Percentiles rank a stretch among this genome's conserved stretches.
phyloP scores from a whole-genome alignment of 208 protist genomes.

The Trypanosoma rangeli region DNA sequence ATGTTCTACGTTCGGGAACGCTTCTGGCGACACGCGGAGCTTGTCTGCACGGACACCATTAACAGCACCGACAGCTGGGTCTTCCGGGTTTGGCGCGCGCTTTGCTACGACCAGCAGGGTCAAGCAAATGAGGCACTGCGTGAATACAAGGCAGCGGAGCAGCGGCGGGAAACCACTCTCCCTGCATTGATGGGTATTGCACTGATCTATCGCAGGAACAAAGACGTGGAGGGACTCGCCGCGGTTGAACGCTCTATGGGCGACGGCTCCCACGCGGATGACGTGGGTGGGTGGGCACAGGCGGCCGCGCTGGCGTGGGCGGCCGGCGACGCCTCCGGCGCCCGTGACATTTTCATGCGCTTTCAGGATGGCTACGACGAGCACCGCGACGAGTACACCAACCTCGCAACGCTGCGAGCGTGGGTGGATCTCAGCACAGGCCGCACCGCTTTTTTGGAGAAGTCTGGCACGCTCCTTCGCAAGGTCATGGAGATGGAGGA shows the following conservation, averaged over 20 bases:
- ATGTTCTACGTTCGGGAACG: conserved; percentile 82
- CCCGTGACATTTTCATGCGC: conserved; percentile 56
- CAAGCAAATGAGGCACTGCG: conserved; percentile 77
- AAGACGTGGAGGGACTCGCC: conserved; percentile 59
- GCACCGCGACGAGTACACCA: conserved; percentile 85
- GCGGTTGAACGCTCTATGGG: conserved; percentile 54
- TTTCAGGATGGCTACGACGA: conserved; percentile 30
- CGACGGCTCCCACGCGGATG: conserved; percentile 32
- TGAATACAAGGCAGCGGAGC: conserved; percentile 80
- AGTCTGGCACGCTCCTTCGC: conserved; percentile 73
- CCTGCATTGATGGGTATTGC: conserved; percentile 76
- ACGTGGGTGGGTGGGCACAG: conserved; percentile 39
- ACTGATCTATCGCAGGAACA: conserved; percentile 73
- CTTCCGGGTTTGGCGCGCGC: conserved; percentile 82
- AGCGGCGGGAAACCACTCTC: conserved; percentile 52
- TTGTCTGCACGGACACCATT: conserved; percentile 64
- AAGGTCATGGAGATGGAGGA: conserved; percentile 62
- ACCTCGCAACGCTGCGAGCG: conserved; percentile 60
- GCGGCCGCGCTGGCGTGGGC: conserved; percentile 76
- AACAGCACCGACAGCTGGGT: conserved; percentile 74
- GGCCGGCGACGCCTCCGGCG: conserved; percentile 51
- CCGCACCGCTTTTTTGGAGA: conserved; percentile 79
- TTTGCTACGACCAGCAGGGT: conserved; percentile 78
- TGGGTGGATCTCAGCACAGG: conserved; percentile 90
- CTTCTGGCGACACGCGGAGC: conserved; percentile 85